These are phyloP conservation scores for Ceratobasidium sp. DNA, from an alignment of 1,284 basidiomycete genomes.

Conservation along the genomic window DNA sequence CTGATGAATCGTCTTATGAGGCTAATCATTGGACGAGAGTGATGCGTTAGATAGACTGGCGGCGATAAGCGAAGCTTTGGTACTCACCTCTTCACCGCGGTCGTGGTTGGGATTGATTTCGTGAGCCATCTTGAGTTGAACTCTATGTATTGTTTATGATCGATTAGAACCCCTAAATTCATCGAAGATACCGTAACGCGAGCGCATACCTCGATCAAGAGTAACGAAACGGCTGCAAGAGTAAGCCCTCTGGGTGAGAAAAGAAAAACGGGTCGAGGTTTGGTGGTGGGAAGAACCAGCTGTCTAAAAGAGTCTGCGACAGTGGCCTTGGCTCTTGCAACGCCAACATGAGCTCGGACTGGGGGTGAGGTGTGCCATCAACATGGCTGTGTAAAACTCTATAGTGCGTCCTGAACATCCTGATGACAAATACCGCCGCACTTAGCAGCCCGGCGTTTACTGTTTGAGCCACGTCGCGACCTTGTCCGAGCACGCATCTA, in stretches of 20 bases:
- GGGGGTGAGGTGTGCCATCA: not conserved
- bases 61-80: not conserved
- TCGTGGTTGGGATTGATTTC: not conserved
- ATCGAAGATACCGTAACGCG: too few species aligned
- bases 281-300: not conserved
- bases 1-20: constrained; percentile 19
- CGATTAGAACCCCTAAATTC: too few species aligned
- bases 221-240: not conserved
- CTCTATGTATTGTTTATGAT: too few species aligned
- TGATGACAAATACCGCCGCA: not conserved
- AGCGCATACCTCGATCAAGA: not conserved
- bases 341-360: not conserved
- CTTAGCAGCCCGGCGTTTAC: not conserved
- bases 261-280: not conserved
- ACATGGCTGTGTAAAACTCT: not conserved
- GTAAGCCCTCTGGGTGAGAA: not conserved
- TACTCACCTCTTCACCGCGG: constrained; percentile 2
- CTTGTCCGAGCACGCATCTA: not conserved
- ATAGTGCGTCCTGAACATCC: too few species aligned
- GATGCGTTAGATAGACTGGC: not conserved
- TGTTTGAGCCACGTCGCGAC: not conserved
- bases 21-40: not conserved
- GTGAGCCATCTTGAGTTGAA: not conserved
- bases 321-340: not conserved
- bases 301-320: not conserved